A percentile compares a stretch with the other conserved stretches of the same genome.
Conservation (phyloP, 371 early-diverging fungal genomes). For the Saksenaea vasiformis region DNA sequence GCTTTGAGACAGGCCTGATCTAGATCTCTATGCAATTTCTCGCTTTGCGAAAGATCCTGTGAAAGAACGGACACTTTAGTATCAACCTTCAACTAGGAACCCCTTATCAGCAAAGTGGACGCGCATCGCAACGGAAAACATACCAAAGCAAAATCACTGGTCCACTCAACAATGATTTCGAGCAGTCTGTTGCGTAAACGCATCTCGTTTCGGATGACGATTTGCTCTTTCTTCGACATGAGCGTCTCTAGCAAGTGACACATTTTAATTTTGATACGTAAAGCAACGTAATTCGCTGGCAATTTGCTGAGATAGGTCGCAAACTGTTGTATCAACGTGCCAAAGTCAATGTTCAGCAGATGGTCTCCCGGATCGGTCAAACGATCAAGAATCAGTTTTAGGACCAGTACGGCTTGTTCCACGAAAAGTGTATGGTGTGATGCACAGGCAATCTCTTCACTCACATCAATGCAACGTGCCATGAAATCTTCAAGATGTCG, state of each 20-base stretch:
- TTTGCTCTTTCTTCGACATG: conserved; percentile 77
- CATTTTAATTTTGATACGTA: conserved; percentile 85
- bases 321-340: conserved; percentile 73
- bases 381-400: conserved; percentile 83
- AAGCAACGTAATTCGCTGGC: conserved; percentile 54
- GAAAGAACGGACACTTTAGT: conserved; percentile 1
- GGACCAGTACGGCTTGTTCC: conserved; percentile 81
- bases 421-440: conserved; percentile 83
- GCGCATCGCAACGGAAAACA: neutral
- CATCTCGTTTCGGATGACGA: conserved; percentile 82
- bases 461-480: conserved; percentile 67
- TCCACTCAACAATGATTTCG: conserved; percentile 84
- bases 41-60: conserved; percentile 33
- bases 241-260: conserved; percentile 81
- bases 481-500: conserved; percentile 71
- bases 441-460: conserved; percentile 70
- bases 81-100: conserved; percentile 21
- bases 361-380: conserved; percentile 66
- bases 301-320: conserved; percentile 76
- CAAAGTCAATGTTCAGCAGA: conserved; percentile 81
- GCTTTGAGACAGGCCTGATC: conserved; percentile 85
- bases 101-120: neutral
- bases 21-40: conserved; percentile 73
- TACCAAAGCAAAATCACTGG: conserved; percentile 71
- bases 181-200: conserved; percentile 78